phyloP scores from a whole-genome alignment of 257 asterid species.

The Solanum virginianum region DNA sequence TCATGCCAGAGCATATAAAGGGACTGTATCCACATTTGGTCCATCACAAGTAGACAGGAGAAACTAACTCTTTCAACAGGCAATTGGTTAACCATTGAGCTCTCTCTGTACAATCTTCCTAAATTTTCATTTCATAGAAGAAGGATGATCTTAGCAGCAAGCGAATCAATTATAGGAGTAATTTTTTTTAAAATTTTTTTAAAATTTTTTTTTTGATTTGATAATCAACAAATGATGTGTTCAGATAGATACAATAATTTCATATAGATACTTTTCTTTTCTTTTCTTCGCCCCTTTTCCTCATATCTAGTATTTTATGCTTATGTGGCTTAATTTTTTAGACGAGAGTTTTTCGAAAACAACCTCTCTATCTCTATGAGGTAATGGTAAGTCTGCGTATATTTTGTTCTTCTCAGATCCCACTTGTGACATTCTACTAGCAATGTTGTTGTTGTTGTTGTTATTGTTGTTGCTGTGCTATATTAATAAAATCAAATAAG shows the following conservation, averaged over 20 bases:
- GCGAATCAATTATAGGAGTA: background rate
- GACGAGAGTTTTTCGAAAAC: no score
- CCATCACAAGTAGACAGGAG: slow-evolving; percentile 24
- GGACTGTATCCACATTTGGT: slow-evolving; percentile 50
- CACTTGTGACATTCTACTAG: no score
- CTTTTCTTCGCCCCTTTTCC: no score
- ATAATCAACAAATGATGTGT: background rate
- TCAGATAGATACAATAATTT: background rate
- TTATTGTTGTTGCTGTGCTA: no score
- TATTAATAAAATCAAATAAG: background rate
- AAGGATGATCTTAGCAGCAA: background rate
- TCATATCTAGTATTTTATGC: no score
- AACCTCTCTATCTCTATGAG: no score
- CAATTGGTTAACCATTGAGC: background rate
- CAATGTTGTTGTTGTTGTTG: no score
- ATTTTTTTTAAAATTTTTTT: background rate
- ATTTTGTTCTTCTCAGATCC: no score
- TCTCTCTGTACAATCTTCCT: background rate
- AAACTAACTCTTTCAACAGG: background rate
- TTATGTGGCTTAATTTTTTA: no score
- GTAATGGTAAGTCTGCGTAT: no score
- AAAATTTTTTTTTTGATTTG: background rate
- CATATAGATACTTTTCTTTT: no score
- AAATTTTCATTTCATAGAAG: background rate
- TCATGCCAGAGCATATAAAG: slow-evolving; percentile 70